Conservation (phyloP, 2,329 filamentous ascomycete genomes). For the Bipolaris gigantea region DNA sequence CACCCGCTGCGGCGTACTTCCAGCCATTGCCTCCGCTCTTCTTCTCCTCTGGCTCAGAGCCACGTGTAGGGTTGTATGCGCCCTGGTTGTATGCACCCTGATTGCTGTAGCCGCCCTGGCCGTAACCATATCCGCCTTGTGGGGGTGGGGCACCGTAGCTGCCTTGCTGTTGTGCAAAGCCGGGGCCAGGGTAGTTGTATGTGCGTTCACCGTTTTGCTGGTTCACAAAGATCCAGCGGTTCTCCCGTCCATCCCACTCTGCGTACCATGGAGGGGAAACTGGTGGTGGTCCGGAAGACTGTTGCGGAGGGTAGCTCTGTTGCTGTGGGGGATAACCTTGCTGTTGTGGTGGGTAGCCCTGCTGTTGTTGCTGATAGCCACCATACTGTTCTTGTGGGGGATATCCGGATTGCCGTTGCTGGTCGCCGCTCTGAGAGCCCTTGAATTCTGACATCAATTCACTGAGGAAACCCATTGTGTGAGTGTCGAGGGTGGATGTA, state of each 20-base stretch:
- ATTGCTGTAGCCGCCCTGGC: slow-evolving; percentile 20
- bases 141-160: slow-evolving; percentile 16
- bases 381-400: neutral
- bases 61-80: slow-evolving; percentile 19
- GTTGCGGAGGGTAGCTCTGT: slow-evolving; percentile 7
- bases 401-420: slow-evolving; percentile 2
- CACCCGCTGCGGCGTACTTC: slow-evolving; percentile 34
- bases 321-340: slow-evolving; percentile 1
- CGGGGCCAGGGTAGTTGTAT: slow-evolving; percentile 26
- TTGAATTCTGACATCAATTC: slow-evolving; percentile 24
- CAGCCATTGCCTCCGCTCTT: slow-evolving; percentile 28
- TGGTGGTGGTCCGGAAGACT: slow-evolving; percentile 26
- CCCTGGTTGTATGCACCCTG: slow-evolving; percentile 22
- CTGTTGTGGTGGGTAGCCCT: slow-evolving; percentile 10
- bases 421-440: slow-evolving; percentile 4
- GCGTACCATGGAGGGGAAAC: slow-evolving; percentile 31
- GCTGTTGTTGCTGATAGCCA: slow-evolving; percentile 7
- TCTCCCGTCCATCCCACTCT: slow-evolving; percentile 28
- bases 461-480: slow-evolving; percentile 26
- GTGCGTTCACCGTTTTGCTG: slow-evolving; percentile 31
- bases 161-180: slow-evolving; percentile 26
- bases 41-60: slow-evolving; percentile 19
- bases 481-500: neutral
- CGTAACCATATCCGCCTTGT: slow-evolving; percentile 16
- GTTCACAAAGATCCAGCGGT: slow-evolving; percentile 33